Conservation (phyloP, 2,329 filamentous ascomycete species). For the Fusarium duplospermum region DNA sequence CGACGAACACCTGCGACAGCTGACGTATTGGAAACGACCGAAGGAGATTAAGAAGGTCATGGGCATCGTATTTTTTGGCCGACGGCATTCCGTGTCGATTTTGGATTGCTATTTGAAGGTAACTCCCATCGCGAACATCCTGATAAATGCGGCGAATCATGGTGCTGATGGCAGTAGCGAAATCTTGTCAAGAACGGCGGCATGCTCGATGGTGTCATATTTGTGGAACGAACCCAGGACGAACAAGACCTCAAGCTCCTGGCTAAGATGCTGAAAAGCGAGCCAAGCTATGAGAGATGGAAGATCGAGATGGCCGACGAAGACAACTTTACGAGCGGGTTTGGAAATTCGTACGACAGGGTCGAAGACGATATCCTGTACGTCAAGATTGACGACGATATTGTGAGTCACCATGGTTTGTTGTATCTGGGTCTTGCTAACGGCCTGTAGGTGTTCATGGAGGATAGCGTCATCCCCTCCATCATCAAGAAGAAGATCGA, state of each 20-base stretch:
- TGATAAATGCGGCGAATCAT: background rate
- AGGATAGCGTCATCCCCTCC: conserved; percentile 59
- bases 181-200: conserved; percentile 59
- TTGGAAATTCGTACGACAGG: conserved; percentile 54
- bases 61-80: conserved; percentile 60
- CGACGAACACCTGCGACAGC: conserved; percentile 26
- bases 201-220: conserved; percentile 58
- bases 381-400: conserved; percentile 53
- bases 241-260: conserved; percentile 54
- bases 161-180: conserved; percentile 43
- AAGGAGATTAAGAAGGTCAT: conserved; percentile 50
- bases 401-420: conserved; percentile 45
- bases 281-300: conserved; percentile 53
- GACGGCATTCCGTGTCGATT: conserved; percentile 56
- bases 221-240: conserved; percentile 56
- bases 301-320: conserved; percentile 49
- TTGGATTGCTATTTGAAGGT: conserved; percentile 60
- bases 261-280: conserved; percentile 51
- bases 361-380: conserved; percentile 60
- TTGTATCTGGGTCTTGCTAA: background rate
- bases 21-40: conserved; percentile 36
- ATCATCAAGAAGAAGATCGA: conserved; percentile 64
- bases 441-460: conserved; percentile 48
- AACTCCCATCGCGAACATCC: background rate
- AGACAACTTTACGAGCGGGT: conserved; percentile 47